A percentile compares a stretch with the other conserved stretches of the same genome.
These are phyloP conservation scores for Wallacemonas sp. DNA, from an alignment of 208 protist genomes.

Conservation along the genomic window DNA sequence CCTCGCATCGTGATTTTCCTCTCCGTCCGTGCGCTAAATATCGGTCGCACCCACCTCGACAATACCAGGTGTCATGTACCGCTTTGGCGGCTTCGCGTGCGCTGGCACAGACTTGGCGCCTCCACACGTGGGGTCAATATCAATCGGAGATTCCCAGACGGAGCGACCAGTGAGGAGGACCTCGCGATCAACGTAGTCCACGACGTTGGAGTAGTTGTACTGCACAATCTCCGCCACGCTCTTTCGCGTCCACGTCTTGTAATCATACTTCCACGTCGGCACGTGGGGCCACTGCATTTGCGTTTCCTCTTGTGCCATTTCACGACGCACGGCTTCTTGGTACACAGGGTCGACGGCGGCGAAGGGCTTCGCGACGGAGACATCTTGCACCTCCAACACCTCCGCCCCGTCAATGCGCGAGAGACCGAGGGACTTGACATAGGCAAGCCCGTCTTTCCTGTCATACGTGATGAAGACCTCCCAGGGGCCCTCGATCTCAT, in stretches of 20 bases:
- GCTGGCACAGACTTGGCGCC: constrained; percentile 74
- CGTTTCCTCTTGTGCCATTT: constrained; percentile 78
- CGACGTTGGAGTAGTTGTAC: constrained; percentile 92
- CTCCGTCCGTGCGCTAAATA: too few relatives aligned
- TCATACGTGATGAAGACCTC: constrained; percentile 85
- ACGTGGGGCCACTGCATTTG: constrained; percentile 89
- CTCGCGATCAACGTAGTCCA: constrained; percentile 92
- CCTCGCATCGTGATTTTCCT: too few relatives aligned
- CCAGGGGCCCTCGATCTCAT: constrained; percentile 91
- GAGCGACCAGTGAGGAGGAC: constrained; percentile 87
- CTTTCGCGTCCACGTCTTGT: constrained; percentile 73
- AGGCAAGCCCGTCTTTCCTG: constrained; percentile 51
- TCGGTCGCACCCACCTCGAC: constrained; percentile 68
- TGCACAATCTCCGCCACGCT: constrained; percentile 75
- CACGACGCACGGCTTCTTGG: constrained; percentile 65
- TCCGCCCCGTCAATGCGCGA: constrained; percentile 62
- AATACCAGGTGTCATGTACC: constrained; percentile 68
- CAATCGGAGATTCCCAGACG: constrained; percentile 89
- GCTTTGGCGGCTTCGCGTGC: constrained; percentile 76
- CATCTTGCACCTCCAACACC: constrained; percentile 52
- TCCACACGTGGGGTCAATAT: constrained; percentile 87
- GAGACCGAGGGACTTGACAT: constrained; percentile 67
- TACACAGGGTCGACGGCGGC: constrained; percentile 67
- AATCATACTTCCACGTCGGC: constrained; percentile 87
- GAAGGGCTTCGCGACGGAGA: constrained; percentile 48